Conservation (phyloP, 441 rosid species). For the Pelargonium fulgidum region DNA sequence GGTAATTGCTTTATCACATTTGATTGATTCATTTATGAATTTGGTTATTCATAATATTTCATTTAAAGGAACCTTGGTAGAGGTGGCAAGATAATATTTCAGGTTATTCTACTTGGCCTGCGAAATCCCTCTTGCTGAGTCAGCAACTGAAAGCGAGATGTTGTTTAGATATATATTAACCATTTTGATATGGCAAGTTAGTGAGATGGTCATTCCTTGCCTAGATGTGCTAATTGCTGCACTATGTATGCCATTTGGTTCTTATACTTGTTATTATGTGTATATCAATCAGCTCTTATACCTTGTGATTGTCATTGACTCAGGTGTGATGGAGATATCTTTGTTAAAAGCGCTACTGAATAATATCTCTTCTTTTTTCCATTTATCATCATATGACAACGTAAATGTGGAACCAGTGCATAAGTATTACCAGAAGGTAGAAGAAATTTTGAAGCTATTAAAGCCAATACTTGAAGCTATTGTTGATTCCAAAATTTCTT, state of each 20-base stretch:
- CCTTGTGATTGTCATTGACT: slow-evolving; percentile 13
- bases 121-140: not conserved
- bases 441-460: slow-evolving; percentile 64
- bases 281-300: not conserved
- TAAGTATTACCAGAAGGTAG: slow-evolving; percentile 54
- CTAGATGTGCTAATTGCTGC: not conserved
- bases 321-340: slow-evolving; percentile 75
- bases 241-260: too few relatives aligned
- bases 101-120: not conserved
- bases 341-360: slow-evolving; percentile 56
- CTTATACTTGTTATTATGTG: not conserved
- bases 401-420: slow-evolving; percentile 47
- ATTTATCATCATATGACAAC: slow-evolving; percentile 44
- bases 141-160: not conserved
- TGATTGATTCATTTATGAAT: not conserved
- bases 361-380: slow-evolving; percentile 49
- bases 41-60: not conserved
- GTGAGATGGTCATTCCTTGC: not conserved
- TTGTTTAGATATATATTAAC: not conserved
- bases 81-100: too few relatives aligned
- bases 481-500: slow-evolving; percentile 48
- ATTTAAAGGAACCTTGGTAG: not conserved
- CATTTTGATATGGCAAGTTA: not conserved
- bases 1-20: not conserved
- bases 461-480: slow-evolving; percentile 69